phyloP scores from a whole-genome alignment of 2,329 filamentous ascomycete genomes.

The Apiospora marii region DNA sequence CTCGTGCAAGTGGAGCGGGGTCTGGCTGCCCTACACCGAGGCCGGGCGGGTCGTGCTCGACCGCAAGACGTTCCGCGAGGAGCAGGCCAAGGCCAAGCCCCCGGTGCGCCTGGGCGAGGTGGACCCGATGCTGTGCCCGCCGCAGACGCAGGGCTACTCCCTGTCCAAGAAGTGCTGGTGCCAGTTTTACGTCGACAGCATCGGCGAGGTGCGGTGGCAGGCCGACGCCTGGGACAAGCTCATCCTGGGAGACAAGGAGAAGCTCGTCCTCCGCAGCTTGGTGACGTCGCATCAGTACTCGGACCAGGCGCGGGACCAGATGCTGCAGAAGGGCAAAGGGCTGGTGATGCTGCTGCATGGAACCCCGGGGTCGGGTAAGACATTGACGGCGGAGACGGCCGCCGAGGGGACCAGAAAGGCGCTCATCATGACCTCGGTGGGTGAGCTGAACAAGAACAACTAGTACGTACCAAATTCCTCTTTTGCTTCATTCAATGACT shows the following conservation, averaged over 20 bases:
- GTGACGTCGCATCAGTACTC: constrained; percentile 39
- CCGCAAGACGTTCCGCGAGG: constrained; percentile 40
- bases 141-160: constrained; percentile 40
- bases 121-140: constrained; percentile 38
- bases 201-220: constrained; percentile 37
- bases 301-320: constrained; percentile 35
- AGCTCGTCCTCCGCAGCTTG: constrained; percentile 37
- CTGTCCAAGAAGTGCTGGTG: constrained; percentile 38
- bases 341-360: constrained; percentile 47
- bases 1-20: constrained; percentile 28
- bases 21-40: constrained; percentile 41
- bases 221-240: constrained; percentile 37
- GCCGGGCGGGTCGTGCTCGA: constrained; percentile 40
- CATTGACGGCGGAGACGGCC: constrained; percentile 46
- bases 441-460: constrained; percentile 39
- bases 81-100: constrained; percentile 32
- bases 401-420: constrained; percentile 44
- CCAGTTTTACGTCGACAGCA: constrained; percentile 37
- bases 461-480: background rate
- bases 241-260: constrained; percentile 38
- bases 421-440: constrained; percentile 43
- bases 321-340: constrained; percentile 47
- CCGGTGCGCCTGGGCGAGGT: constrained; percentile 30
- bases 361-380: constrained; percentile 47
- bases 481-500: background rate